phyloP scores from a whole-genome alignment of 495 filamentous ascomycete genomes.

The Daldinia bambusicola region DNA sequence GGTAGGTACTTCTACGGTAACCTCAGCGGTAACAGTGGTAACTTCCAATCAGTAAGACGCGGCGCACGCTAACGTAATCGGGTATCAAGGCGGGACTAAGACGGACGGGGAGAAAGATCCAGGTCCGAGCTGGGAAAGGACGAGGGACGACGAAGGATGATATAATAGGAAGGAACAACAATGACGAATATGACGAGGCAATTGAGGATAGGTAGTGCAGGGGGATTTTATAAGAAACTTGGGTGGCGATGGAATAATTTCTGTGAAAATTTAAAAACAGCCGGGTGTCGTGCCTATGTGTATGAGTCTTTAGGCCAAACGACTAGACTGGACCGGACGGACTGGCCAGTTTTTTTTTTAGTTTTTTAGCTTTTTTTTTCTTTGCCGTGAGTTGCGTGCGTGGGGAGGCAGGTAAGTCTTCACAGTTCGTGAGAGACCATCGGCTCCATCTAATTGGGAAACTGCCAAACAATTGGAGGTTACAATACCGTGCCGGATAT shows the following conservation, averaged over 20 bases:
- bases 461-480: slow-evolving; percentile 27
- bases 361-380: slow-evolving; percentile 4
- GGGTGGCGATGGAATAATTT: slow-evolving; percentile 15
- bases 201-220: neutral
- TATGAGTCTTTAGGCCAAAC: neutral
- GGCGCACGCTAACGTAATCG: slow-evolving; percentile 27
- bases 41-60: neutral
- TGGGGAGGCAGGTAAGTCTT: neutral
- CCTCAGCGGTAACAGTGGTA: too few relatives aligned
- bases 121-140: slow-evolving; percentile 13
- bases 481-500: slow-evolving; percentile 28
- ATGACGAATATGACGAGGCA: slow-evolving; percentile 5
- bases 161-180: neutral
- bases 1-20: slow-evolving; percentile 4
- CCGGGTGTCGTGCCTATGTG: too few relatives aligned
- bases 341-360: slow-evolving; percentile 4
- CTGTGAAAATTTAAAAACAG: neutral
- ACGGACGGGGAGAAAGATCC: slow-evolving; percentile 11
- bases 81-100: slow-evolving; percentile 3
- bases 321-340: neutral
- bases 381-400: slow-evolving; percentile 30
- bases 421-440: slow-evolving; percentile 14
- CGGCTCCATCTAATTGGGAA: slow-evolving; percentile 28
- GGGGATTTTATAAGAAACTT: neutral
- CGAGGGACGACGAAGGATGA: neutral